Evolutionary conservation across 305 asterid species (phyloP), one percentile per base, ranked within the genome.

Genomic region (Fraxinus baroniana): DNA sequence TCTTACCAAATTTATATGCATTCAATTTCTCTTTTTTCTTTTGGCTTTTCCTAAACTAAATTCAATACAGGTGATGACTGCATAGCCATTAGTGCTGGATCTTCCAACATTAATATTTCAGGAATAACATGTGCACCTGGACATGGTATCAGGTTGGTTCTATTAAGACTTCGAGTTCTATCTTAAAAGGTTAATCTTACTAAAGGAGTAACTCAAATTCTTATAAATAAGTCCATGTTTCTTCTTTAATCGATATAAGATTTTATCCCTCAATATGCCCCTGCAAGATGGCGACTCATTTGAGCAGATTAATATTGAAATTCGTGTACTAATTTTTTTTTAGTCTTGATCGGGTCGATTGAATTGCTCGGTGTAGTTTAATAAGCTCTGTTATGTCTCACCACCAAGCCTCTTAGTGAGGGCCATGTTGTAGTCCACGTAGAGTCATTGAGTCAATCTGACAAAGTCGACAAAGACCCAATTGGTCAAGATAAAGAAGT

Each of bases 121-220:
- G 86, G 92, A 78, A 83, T 92, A 60, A 84, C 87, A 79, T 92
- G 97, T 41, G 97, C 95, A 52, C 97, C 92, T 13, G 97, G 95
- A 30, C 97, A 92, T 62, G 95, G 95, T 20, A 92, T 92, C 83
- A 92, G 94, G 93, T 91, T 78, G 8, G 74, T 30, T 74, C 5
- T 12, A 44, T 12, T 44, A 44, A 44, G 17, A 44, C 1, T 44
- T 44, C 55, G 5, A 0, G 55, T 44, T 44, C n/a, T 5, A 44
- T 44, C 5, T 44, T 44, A 44, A 44, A 44, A 44, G 0, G 12
- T 44, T 1, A 44, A 44, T 0, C 1, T 36, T 36, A 36, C 7
- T 36, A 36, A 35, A 35, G 1, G 7, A 35, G 37, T 41, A 12
- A 0, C 5, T 44, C n/a, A 44, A 44, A 44, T 44, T 5, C 55